These are phyloP conservation scores for Colletotrichum nymphaeae DNA, from an alignment of 2,329 filamentous ascomycete genomes.

Conservation along the genomic window DNA sequence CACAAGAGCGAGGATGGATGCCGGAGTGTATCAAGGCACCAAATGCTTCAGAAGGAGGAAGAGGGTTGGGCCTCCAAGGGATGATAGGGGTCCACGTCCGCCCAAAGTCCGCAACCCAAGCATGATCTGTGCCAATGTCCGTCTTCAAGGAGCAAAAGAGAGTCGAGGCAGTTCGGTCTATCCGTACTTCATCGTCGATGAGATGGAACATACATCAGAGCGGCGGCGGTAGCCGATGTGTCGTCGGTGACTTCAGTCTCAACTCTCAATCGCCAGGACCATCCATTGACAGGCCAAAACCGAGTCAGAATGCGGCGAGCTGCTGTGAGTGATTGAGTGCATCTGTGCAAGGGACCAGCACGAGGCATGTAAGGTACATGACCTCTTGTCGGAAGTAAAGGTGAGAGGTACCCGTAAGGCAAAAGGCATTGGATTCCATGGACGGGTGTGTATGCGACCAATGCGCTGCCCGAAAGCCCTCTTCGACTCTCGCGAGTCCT, in stretches of 20 bases:
- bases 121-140: neutral
- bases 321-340: neutral
- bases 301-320: neutral
- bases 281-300: neutral
- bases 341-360: neutral
- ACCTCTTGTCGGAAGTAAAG: constrained; percentile 14
- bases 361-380: neutral
- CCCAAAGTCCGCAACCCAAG: neutral
- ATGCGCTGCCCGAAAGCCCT: constrained; percentile 12
- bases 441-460: constrained; percentile 9
- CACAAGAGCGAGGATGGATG: neutral
- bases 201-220: constrained; percentile 5
- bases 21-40: neutral
- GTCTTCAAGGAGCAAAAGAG: neutral
- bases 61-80: neutral
- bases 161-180: neutral
- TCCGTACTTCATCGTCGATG: neutral
- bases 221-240: constrained; percentile 8
- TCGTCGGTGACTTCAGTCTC: constrained; percentile 4
- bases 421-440: neutral
- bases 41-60: neutral
- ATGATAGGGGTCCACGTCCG: neutral
- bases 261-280: neutral
- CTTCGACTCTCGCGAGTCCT: neutral
- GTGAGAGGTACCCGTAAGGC: neutral